A percentile compares a stretch with the other conserved stretches of the same genome.
Conservation (phyloP, 805 yeast genomes). For the Candida coquimbonensis region DNA sequence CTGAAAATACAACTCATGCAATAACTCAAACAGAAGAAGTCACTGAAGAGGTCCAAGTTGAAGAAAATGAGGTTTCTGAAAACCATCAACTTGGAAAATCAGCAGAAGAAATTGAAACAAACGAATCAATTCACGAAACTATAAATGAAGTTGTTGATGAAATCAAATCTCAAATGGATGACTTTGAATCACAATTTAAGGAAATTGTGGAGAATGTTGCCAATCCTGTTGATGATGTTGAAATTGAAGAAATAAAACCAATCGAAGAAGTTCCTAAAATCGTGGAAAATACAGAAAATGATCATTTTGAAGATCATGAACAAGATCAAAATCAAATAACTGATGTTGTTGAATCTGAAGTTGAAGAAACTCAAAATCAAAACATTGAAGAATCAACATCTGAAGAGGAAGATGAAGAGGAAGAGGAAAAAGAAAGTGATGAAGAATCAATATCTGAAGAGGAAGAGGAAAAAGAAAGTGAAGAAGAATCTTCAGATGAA, state of each 20-base stretch:
- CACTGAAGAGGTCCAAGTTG: not conserved
- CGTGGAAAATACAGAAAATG: not conserved
- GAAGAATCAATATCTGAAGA: no score
- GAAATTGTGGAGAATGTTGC: no score
- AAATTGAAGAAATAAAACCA: not conserved
- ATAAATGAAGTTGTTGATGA: not conserved
- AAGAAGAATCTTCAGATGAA: not conserved
- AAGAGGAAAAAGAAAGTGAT: not conserved
- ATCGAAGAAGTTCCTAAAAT: not conserved
- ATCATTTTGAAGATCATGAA: not conserved
- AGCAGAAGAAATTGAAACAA: no score
- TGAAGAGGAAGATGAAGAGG: not conserved
- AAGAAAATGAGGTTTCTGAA: not conserved
- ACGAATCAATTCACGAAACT: no score
- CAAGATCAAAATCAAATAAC: no score
- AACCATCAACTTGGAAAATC: not conserved
- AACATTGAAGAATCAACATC: not conserved
- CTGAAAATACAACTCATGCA: no score
- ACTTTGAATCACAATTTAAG: no score
- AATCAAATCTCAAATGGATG: no score
- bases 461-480: not conserved
- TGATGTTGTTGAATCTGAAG: not conserved
- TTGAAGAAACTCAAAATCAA: conserved; percentile 1
- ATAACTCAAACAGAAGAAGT: not conserved
- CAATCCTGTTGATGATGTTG: no score